phyloP scores from a whole-genome alignment of 495 filamentous ascomycete species.

The Hamigera avellanea region DNA sequence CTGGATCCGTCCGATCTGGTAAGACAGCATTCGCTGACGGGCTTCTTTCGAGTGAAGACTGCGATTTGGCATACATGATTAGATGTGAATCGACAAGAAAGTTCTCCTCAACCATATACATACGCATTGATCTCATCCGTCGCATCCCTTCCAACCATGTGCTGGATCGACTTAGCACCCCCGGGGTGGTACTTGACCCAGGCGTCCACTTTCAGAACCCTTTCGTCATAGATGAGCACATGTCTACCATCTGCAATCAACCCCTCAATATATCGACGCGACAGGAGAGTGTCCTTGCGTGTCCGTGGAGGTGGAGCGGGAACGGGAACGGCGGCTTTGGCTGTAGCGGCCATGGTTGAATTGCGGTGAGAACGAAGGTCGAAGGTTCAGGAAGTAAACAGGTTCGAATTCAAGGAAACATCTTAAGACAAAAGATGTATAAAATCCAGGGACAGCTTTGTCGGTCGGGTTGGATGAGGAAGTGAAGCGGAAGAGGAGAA shows the following conservation, averaged over 20 bases:
- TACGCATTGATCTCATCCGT: conserved; percentile 92
- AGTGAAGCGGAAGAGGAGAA: no score
- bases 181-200: conserved; percentile 88
- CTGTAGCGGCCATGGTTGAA: conserved; percentile 1
- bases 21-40: conserved; percentile 62
- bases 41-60: conserved; percentile 82
- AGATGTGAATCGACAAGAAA: neutral
- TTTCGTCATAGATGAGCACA: conserved; percentile 68
- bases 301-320: no score
- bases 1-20: conserved; percentile 73
- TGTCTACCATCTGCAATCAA: conserved; percentile 77
- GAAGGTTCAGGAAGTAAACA: neutral
- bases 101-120: conserved; percentile 19
- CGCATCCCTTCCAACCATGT: conserved; percentile 95
- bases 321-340: conserved; percentile 1
- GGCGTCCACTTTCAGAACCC: conserved; percentile 76
- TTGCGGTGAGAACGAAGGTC: neutral
- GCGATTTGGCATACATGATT: conserved; percentile 5
- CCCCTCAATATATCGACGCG: conserved; percentile 70
- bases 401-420: neutral
- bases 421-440: neutral
- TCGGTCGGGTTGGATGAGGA: neutral
- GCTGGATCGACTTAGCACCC: conserved; percentile 81
- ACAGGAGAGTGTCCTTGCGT: conserved; percentile 41
- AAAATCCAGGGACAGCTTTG: neutral